Evolutionary conservation across 2,329 filamentous ascomycete genomes (phyloP).

Genomic region (Helicocarpus griseus): DNA sequence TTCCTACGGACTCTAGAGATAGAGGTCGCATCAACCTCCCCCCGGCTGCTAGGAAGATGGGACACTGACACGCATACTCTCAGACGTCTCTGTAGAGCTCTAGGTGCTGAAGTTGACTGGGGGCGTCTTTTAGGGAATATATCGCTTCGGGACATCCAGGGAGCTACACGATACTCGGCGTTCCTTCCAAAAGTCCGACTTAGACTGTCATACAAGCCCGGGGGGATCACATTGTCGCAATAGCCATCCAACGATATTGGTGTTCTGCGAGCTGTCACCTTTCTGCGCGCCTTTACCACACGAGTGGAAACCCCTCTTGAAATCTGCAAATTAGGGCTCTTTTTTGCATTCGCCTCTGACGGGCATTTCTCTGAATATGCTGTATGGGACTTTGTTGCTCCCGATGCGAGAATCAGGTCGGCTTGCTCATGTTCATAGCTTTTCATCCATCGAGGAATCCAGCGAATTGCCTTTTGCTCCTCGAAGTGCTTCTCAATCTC

Average conservation of each 20-base stretch:
- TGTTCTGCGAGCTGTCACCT: not conserved
- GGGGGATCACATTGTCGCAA: not conserved
- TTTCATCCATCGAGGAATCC: constrained; percentile 19
- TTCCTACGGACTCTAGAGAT: not conserved
- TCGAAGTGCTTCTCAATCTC: constrained; percentile 10
- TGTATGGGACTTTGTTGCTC: constrained; percentile 9
- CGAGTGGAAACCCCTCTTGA: not conserved
- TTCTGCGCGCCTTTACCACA: not conserved
- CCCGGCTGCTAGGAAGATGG: not conserved
- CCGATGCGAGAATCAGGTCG: constrained; percentile 19
- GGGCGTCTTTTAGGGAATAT: too few relatives aligned
- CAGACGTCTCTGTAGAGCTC: not conserved
- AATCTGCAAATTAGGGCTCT: not conserved
- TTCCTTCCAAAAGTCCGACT: not conserved
- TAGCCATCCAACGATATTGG: not conserved
- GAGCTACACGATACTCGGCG: too few relatives aligned
- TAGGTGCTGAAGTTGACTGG: not conserved
- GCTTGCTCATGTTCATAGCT: constrained; percentile 19
- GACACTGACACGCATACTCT: not conserved
- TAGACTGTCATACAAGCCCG: not conserved
- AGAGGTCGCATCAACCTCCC: not conserved
- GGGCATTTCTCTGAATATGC: not conserved
- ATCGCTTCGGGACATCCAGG: too few relatives aligned
- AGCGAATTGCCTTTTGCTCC: constrained; percentile 12
- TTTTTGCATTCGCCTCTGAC: not conserved